Evolutionary conservation across 73 alveolate species (phyloP).

Genomic region (Paramecium biaurelia): DNA sequence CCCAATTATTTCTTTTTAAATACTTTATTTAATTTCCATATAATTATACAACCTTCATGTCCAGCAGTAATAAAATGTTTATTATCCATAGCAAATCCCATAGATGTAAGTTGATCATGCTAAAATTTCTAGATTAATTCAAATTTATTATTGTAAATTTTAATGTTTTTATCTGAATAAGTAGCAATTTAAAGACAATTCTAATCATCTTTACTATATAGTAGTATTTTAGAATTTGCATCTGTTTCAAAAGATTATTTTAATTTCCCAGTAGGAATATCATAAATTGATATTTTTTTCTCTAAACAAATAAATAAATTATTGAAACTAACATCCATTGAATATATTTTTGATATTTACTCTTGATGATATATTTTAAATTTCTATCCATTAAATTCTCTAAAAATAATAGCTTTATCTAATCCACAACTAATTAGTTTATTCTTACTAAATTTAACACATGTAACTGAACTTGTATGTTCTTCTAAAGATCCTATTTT

Average conservation of each 20-base stretch:
- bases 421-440: conserved; percentile 78
- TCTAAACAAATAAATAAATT: conserved; percentile 57
- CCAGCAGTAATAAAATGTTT: conserved; percentile 72
- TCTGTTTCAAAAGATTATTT: conserved; percentile 55
- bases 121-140: conserved; percentile 48
- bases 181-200: not conserved
- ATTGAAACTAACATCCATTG: conserved; percentile 54
- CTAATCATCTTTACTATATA: conserved; percentile 35
- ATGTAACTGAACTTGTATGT: conserved; percentile 78
- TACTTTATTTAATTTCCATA: conserved; percentile 72
- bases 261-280: conserved; percentile 51
- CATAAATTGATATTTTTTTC: conserved; percentile 44
- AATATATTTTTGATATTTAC: conserved; percentile 37
- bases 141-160: conserved; percentile 5
- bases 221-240: conserved; percentile 32
- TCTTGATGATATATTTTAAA: conserved; percentile 53
- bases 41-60: conserved; percentile 76
- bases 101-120: conserved; percentile 72
- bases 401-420: conserved; percentile 73
- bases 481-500: conserved; percentile 73
- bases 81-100: conserved; percentile 73
- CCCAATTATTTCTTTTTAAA: conserved; percentile 55
- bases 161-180: not conserved
- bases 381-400: conserved; percentile 65
- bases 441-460: conserved; percentile 70